Evolutionary conservation across 2,329 filamentous ascomycete species (phyloP).

Genomic region (Dendrostoma leiphaemia): DNA sequence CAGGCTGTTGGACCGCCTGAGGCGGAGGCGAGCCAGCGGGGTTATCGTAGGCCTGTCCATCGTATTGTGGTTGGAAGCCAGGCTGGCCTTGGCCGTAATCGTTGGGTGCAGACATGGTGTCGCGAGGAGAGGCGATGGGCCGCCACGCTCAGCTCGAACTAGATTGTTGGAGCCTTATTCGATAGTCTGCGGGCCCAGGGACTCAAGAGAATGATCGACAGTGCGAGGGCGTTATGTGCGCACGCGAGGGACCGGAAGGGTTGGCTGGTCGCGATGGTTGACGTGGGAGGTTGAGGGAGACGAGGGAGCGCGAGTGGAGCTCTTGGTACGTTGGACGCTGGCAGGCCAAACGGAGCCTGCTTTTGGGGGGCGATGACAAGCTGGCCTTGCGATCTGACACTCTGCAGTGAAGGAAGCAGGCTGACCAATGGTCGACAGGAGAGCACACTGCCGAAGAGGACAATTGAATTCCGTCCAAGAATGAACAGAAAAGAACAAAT

Average conservation of each 20-base stretch:
- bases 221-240: neutral
- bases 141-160: constrained; percentile 22
- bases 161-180: constrained; percentile 19
- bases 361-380: constrained; percentile 14
- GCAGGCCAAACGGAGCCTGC: constrained; percentile 10
- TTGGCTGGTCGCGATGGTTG: constrained; percentile 1
- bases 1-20: constrained; percentile 28
- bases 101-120: constrained; percentile 55
- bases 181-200: constrained; percentile 8
- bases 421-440: too few relatives aligned
- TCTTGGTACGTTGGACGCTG: constrained; percentile 3
- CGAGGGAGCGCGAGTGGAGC: constrained; percentile 12
- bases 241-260: neutral
- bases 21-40: constrained; percentile 35
- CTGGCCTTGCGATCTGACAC: constrained; percentile 7
- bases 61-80: constrained; percentile 36
- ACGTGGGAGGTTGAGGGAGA: neutral
- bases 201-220: neutral
- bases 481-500: neutral
- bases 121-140: constrained; percentile 23
- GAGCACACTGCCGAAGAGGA: neutral
- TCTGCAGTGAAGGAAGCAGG: too few relatives aligned
- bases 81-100: constrained; percentile 50
- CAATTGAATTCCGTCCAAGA: neutral
- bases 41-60: constrained; percentile 34